Evolutionary conservation across 2,329 filamentous ascomycete species (phyloP).

Genomic region (Dactylonectria estremocensis): DNA sequence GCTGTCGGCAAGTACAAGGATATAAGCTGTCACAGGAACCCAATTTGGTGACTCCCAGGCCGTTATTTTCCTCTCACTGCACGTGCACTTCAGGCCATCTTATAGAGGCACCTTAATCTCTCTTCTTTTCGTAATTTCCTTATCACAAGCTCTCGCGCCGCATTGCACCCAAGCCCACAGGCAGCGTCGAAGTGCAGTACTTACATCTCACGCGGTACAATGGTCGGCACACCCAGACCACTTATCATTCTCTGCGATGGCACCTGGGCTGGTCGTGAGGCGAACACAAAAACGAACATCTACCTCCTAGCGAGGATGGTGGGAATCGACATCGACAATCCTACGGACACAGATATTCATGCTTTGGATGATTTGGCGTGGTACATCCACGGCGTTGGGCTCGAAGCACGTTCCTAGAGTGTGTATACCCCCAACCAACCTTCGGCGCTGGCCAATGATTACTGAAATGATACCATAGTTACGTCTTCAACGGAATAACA

Average conservation of each 20-base stretch:
- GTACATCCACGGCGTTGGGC: conserved; percentile 26
- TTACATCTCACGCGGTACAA: too few relatives aligned
- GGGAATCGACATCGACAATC: conserved; percentile 19
- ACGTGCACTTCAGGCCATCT: too few relatives aligned
- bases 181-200: too few relatives aligned
- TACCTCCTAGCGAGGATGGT: conserved; percentile 37
- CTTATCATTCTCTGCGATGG: conserved; percentile 40
- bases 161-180: too few relatives aligned
- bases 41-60: too few relatives aligned
- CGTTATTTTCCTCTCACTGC: too few relatives aligned
- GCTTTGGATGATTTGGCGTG: conserved; percentile 4
- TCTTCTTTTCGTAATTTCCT: too few relatives aligned
- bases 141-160: too few relatives aligned
- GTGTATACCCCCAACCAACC: neutral
- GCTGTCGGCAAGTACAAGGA: too few relatives aligned
- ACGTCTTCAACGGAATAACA: conserved; percentile 35
- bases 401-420: conserved; percentile 26
- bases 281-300: conserved; percentile 36
- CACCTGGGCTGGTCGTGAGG: conserved; percentile 41
- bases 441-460: neutral
- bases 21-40: too few relatives aligned
- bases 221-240: neutral
- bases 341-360: conserved; percentile 16
- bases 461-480: conserved; percentile 12
- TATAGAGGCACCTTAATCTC: too few relatives aligned